Base-by-base conservation (phyloP, 371 early-diverging fungal genomes). In the Zancudomyces culisetae region DNA sequence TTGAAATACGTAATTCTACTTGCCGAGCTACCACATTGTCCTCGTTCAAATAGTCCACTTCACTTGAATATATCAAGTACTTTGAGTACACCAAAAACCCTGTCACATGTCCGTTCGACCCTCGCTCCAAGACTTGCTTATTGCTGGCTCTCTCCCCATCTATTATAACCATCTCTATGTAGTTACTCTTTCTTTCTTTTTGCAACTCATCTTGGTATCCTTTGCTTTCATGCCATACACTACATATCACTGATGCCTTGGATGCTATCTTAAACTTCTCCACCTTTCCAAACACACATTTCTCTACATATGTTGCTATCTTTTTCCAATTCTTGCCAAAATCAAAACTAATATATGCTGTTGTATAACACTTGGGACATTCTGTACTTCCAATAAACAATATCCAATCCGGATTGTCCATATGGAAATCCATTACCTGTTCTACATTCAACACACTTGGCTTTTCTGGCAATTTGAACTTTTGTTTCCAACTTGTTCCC, bases 241-340 rank as follows among this genome's bases (percentile, higher is more conserved):
- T 70, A 53, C 89, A 87, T 52, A 80, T 80, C 19, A 93, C 66
- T 1, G 79, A 71, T 39, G 79, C 73, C 22, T 78, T 74, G 20
- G 74, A 67, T 45, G 80, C 71, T 19, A 69, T 60, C 27, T 49
- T 45, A 47, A 82, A 83, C 42, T 74, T 60, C 22, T 69, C 63
- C 48, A 79, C 80, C 21, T 74, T 76, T 10, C 83, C 85, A 75
- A 88, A 95, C 29, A 80, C 72, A 66, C 94, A 94, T 56, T 88
- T 85, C 29, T 80, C 76, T 18, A 81, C 87, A 68, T 82, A 87
- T 10, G 85, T 79, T 20, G 83, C 80, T 27, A 96, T 54, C 26
- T 65, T 55, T 0, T 63, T 65, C 93, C 92, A 95, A 26, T 55
- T 60, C 27, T 64, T 58, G 21, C 91, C 91, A 55, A 79, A 71